Conservation (phyloP, 345 rosid genomes). For the Carallia brachiata region DNA sequence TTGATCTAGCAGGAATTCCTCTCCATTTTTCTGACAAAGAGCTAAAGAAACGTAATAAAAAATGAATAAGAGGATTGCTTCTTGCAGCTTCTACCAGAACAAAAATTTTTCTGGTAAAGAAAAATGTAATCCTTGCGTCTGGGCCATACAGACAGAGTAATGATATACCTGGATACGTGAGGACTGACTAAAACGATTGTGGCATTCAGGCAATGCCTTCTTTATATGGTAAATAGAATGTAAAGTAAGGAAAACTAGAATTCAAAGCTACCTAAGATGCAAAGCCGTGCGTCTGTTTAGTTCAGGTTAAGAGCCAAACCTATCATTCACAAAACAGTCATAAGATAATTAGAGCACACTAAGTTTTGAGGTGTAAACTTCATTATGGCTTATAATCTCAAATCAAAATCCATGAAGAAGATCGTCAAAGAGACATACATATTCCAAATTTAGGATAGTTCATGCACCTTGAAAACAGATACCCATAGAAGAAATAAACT, state of each 20-base stretch:
- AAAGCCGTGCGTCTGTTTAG: not conserved
- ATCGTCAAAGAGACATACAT: not conserved
- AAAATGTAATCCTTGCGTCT: not conserved
- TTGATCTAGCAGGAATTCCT: slow-evolving; percentile 88
- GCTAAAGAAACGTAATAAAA: slow-evolving; percentile 35
- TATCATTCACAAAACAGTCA: slow-evolving; percentile 1
- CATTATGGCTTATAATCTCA: not conserved
- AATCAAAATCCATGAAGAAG: not conserved
- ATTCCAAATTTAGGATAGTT: not conserved
- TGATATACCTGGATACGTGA: slow-evolving; percentile 44
- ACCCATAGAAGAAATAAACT: not conserved
- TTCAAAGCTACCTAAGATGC: not conserved
- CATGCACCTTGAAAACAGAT: too few relatives aligned
- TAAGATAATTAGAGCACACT: not conserved
- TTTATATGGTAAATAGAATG: slow-evolving; percentile 25
- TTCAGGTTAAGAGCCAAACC: not conserved
- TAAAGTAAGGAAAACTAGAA: slow-evolving; percentile 13
- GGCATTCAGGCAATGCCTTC: slow-evolving; percentile 27
- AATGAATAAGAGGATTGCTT: slow-evolving; percentile 17
- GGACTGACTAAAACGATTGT: slow-evolving; percentile 33
- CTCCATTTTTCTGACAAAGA: slow-evolving; percentile 72
- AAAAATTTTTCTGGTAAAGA: not conserved
- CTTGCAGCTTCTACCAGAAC: not conserved
- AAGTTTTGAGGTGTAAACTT: slow-evolving; percentile 2
- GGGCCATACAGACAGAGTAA: not conserved